These are phyloP conservation scores for Cyamopsis tetragonoloba DNA, from an alignment of 306 rosid genomes.

Conservation along the genomic window DNA sequence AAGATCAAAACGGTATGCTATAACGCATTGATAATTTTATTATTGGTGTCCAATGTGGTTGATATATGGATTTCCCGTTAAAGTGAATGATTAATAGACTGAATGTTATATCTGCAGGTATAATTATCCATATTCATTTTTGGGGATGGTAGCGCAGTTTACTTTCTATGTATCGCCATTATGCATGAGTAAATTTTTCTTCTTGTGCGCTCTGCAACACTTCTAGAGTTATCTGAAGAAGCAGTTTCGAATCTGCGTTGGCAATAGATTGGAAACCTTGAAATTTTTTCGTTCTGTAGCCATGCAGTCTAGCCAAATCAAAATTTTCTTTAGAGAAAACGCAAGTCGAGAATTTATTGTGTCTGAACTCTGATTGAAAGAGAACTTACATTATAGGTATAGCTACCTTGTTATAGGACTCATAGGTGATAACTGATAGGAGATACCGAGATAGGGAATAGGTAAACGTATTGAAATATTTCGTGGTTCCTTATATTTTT, in stretches of 20 bases:
- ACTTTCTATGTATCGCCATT: not conserved
- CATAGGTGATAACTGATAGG: no score
- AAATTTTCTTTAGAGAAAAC: not conserved
- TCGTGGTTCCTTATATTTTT: not conserved
- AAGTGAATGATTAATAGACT: not conserved
- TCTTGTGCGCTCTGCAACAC: not conserved
- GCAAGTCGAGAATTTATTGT: constrained; percentile 4
- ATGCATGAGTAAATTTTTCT: not conserved
- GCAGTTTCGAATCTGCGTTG: not conserved
- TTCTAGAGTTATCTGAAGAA: constrained; percentile 8
- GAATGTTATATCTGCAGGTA: constrained; percentile 29
- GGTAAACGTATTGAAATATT: not conserved
- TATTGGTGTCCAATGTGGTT: not conserved
- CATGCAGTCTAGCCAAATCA: not conserved
- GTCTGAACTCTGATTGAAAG: constrained; percentile 7
- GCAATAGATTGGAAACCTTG: not conserved
- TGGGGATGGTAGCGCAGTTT: constrained; percentile 8
- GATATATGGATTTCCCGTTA: not conserved
- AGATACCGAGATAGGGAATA: no score
- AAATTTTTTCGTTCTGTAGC: not conserved
- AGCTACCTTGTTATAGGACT: not conserved
- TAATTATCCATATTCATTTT: constrained; percentile 3
- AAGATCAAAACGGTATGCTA: constrained; percentile 21
- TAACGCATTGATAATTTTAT: not conserved
- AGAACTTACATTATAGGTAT: not conserved